These are phyloP conservation scores for Cytidiella melzeri DNA, from an alignment of 768 basidiomycete species.

Conservation along the genomic window DNA sequence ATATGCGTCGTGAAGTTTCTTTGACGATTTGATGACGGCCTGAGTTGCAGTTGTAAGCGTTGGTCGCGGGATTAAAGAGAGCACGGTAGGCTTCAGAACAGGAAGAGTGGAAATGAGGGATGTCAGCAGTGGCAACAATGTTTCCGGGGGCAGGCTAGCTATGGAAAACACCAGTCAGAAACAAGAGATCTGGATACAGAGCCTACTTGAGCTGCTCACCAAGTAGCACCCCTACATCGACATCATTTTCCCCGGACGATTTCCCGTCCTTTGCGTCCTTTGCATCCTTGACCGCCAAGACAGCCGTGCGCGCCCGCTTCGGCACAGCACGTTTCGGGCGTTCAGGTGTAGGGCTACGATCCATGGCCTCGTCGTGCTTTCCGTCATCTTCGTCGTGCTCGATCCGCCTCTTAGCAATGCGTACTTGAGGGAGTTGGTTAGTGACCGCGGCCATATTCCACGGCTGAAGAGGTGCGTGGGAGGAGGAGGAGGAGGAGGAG, in stretches of 20 bases:
- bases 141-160: conserved; percentile 79
- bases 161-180: conserved; percentile 8
- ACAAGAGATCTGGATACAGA: no score
- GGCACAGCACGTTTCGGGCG: conserved; percentile 62
- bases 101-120: conserved; percentile 66
- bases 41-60: conserved; percentile 70
- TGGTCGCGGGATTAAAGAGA: conserved; percentile 81
- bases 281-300: conserved; percentile 31
- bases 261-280: conserved; percentile 45
- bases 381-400: conserved; percentile 67
- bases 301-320: conserved; percentile 54
- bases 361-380: conserved; percentile 65
- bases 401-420: conserved; percentile 55
- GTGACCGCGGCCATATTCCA: conserved; percentile 45
- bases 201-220: conserved; percentile 39
- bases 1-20: conserved; percentile 74
- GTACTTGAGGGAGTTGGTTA: conserved; percentile 37
- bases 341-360: conserved; percentile 81
- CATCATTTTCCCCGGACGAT: conserved; percentile 43
- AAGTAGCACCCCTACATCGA: conserved; percentile 75
- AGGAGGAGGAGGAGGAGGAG: conserved; percentile 11
- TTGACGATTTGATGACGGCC: conserved; percentile 59
- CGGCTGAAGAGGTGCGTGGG: conserved; percentile 33
- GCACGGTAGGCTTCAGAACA: conserved; percentile 59
- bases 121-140: conserved; percentile 66